A percentile compares a stretch with the other conserved stretches of the same genome.
These are phyloP conservation scores for Albatrellus sp. DNA, from an alignment of 1,284 basidiomycete genomes.

Conservation along the genomic window DNA sequence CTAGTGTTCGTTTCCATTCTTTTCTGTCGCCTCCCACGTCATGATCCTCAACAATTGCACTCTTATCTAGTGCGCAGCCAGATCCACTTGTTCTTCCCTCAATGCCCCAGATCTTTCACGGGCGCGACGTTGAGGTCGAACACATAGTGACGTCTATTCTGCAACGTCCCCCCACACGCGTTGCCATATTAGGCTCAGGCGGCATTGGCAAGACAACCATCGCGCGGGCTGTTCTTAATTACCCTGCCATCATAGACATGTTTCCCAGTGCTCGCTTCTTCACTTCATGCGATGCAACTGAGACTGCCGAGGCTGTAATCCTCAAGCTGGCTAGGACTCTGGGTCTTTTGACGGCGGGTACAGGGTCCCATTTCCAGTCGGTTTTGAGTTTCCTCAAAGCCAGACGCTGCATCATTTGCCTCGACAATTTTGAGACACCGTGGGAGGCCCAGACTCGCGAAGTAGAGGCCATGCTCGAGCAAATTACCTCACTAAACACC, in stretches of 20 bases:
- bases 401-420: constrained; percentile 14
- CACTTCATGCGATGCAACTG: constrained; percentile 17
- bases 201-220: constrained; percentile 26
- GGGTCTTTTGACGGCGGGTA: neutral
- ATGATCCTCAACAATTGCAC: neutral
- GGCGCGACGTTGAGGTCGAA: constrained; percentile 6
- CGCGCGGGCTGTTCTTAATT: constrained; percentile 17
- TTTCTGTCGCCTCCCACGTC: neutral
- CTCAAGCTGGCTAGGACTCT: constrained; percentile 13
- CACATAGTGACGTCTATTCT: constrained; percentile 1
- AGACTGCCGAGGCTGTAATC: constrained; percentile 13
- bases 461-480: constrained; percentile 5
- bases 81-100: neutral
- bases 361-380: neutral
- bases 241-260: constrained; percentile 7
- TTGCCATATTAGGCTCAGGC: constrained; percentile 21
- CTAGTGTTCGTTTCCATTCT: neutral
- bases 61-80: neutral
- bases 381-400: constrained; percentile 8
- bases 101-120: neutral
- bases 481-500: constrained; percentile 1
- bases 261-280: constrained; percentile 16
- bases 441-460: constrained; percentile 15
- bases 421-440: constrained; percentile 24
- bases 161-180: constrained; percentile 11